Conservation (phyloP, 1,284 basidiomycete species). For the Ustilago loliicola region DNA sequence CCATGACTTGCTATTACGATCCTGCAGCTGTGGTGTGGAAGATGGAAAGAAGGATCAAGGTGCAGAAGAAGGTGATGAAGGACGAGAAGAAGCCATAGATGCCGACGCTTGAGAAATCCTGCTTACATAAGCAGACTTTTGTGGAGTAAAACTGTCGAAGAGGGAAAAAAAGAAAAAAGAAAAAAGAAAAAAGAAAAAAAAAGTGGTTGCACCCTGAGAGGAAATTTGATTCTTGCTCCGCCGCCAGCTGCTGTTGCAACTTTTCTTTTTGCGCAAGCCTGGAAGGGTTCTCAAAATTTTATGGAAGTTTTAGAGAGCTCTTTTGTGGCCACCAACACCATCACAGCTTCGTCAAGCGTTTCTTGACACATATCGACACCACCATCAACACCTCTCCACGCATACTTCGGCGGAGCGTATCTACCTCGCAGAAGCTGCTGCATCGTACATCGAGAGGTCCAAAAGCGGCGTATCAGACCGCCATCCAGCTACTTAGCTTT, state of each 20-base stretch:
- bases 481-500: background rate
- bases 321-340: conserved; percentile 1
- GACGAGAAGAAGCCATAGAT: too few species aligned
- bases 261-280: background rate
- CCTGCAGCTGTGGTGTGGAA: background rate
- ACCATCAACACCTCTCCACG: background rate
- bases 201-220: conserved; percentile 8
- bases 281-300: conserved; percentile 38
- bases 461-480: background rate
- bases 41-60: background rate
- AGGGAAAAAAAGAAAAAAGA: background rate
- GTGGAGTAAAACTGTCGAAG: conserved; percentile 27
- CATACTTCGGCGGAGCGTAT: background rate
- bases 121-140: conserved; percentile 32
- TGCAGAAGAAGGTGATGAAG: background rate
- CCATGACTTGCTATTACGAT: conserved; percentile 6
- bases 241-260: background rate
- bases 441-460: background rate
- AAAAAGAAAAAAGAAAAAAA: conserved; percentile 7
- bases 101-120: conserved; percentile 12
- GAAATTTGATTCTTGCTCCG: background rate
- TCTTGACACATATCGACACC: background rate
- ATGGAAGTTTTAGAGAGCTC: conserved; percentile 16
- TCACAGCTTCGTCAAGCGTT: background rate
- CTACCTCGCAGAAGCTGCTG: background rate